Base-by-base conservation (phyloP, 73 alveolate genomes). In the Tetrahymena thermophila region DNA sequence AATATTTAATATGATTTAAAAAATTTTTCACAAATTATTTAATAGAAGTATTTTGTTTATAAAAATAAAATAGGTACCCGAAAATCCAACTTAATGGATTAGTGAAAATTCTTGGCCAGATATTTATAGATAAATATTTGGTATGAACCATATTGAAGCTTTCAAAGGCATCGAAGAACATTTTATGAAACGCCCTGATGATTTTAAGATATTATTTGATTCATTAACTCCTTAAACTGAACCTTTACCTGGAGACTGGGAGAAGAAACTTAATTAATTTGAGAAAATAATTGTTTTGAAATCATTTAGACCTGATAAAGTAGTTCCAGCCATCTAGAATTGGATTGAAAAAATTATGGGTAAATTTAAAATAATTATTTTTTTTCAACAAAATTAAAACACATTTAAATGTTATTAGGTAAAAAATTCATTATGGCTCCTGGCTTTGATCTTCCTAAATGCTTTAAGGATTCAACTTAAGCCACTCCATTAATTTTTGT, bases 401-500 rank as follows among this genome's bases (percentile, higher is more conserved):
- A 97, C 96, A 94, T 96, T 98, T 84, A 0, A 5, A 14, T 50
- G 83, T 19, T 2, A 50, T 19, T 16, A 50, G 99, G 99, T 71
- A 96, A 96, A 93, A 98, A 97, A 94, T 98, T 98, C 93, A 97
- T 98, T 38, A 98, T 97, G 93, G 99, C 99, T 15, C 99, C 99
- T 40, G 97, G 99, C 28, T 98, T 98, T 95, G 98, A 98, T 96
- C 95, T 98, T 25, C 99, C 98, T 16, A 97, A 98, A 96, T 94
- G 98, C 34, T 98, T 96, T 97, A 98, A 98, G 94, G 99, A 98
- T 96, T 97, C 99, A 34, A 97, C 99, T 56, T 97, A 96, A 38
- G 97, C 99, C 11, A 99, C 99, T 34, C 99, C 99, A 10, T 97
- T 99, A 89, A 99, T 99, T 94, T 99, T 99, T 98, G 99, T 99